Evolutionary conservation across 768 basidiomycete genomes (phyloP).

Genomic region (Mrakia hoshinonis): DNA sequence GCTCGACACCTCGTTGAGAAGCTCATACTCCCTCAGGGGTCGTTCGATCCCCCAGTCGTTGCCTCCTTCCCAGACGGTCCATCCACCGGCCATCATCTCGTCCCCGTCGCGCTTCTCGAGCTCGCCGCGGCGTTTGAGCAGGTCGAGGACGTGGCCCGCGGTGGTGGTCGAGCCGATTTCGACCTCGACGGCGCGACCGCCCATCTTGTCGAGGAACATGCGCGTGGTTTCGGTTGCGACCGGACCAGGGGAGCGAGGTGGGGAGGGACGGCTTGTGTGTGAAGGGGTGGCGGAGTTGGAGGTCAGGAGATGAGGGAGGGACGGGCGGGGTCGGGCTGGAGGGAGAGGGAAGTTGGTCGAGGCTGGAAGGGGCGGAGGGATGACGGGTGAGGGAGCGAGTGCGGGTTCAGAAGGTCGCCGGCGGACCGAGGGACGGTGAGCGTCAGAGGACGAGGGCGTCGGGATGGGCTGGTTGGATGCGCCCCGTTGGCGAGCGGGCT

Average conservation of each 20-base stretch:
- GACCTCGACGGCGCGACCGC: conserved; percentile 4
- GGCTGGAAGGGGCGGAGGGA: background rate
- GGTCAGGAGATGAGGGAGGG: background rate
- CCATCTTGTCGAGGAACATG: conserved; percentile 16
- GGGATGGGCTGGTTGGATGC: conserved; percentile 12
- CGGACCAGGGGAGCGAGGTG: background rate
- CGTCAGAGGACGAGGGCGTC: background rate
- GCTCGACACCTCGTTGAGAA: conserved; percentile 64
- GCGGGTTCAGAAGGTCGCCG: conserved; percentile 10
- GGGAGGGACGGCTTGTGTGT: background rate
- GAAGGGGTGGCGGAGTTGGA: background rate
- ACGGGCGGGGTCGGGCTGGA: background rate
- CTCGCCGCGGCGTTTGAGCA: conserved; percentile 17
- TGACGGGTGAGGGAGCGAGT: background rate
- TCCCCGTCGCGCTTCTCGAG: conserved; percentile 37
- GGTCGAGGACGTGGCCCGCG: conserved; percentile 15
- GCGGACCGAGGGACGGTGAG: background rate
- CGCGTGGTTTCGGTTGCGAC: background rate
- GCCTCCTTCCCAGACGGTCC: conserved; percentile 85
- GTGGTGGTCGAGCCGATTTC: conserved; percentile 10
- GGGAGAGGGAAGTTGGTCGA: conserved; percentile 25
- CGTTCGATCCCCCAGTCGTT: conserved; percentile 93
- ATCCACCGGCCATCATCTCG: conserved; percentile 43
- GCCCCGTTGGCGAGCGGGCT: background rate
- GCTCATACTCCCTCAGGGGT: conserved; percentile 77